Conservation (phyloP, 176 grass and related monocot species). For the Phyllostachys edulis region DNA sequence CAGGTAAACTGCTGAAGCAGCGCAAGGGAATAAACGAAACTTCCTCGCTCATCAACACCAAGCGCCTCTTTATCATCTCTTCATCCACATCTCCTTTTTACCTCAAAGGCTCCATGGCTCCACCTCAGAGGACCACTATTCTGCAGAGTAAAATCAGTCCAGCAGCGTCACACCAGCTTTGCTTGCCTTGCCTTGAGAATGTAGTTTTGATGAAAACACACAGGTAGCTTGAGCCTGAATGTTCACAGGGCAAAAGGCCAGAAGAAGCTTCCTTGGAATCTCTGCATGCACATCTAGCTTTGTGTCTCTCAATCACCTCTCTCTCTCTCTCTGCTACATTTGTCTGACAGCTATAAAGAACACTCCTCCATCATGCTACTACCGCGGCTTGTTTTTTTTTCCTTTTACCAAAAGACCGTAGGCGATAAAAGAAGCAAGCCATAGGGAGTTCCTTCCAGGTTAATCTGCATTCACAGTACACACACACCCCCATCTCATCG, state of each 20-base stretch:
- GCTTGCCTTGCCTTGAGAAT: neutral
- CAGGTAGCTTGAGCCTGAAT: neutral
- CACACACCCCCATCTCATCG: too few relatives aligned
- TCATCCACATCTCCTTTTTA: neutral
- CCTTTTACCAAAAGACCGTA: neutral
- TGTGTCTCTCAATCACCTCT: neutral
- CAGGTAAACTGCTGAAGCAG: too few relatives aligned
- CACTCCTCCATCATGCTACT: neutral
- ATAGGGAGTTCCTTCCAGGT: neutral
- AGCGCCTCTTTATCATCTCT: neutral
- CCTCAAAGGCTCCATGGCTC: neutral
- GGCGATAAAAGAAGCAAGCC: neutral
- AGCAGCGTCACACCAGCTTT: neutral
- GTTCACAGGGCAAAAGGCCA: neutral
- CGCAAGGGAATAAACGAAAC: neutral
- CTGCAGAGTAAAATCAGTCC: neutral
- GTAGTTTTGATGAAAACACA: neutral
- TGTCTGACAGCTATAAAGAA: neutral
- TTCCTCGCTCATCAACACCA: neutral
- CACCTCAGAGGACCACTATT: too few relatives aligned
- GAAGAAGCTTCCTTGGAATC: slow-evolving; percentile 50
- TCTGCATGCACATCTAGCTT: neutral
- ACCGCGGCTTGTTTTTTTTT: neutral
- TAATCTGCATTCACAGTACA: neutral
- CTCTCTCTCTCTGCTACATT: neutral